Evolutionary conservation across 2,329 filamentous ascomycete genomes (phyloP).

Genomic region (Dendrostoma leiphaemia): DNA sequence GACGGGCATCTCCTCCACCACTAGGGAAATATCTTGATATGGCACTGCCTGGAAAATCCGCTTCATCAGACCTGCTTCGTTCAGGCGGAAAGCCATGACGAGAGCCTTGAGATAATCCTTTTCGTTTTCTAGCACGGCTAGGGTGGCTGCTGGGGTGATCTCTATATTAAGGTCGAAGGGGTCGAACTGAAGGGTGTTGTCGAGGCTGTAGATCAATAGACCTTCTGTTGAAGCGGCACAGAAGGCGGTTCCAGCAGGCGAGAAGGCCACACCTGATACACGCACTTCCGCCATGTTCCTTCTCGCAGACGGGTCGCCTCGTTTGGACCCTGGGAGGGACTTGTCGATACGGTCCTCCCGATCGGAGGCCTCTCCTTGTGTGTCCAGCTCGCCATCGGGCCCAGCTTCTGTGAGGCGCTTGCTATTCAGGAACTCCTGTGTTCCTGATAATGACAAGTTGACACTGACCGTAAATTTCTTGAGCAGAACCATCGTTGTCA

Average conservation of each 20-base stretch:
- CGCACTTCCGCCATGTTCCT: constrained; percentile 78
- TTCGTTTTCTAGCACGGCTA: constrained; percentile 64
- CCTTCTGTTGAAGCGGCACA: constrained; percentile 95
- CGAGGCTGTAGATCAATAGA: constrained; percentile 87
- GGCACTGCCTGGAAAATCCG: constrained; percentile 85
- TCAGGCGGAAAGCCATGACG: constrained; percentile 95
- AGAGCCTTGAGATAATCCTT: constrained; percentile 87
- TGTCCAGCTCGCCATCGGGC: constrained; percentile 79
- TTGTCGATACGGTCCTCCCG: constrained; percentile 79
- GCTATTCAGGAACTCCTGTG: constrained; percentile 95
- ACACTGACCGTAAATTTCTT: constrained; percentile 96
- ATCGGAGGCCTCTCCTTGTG: constrained; percentile 84
- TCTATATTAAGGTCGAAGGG: constrained; percentile 94
- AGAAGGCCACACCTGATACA: constrained; percentile 81
- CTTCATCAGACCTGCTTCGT: constrained; percentile 77
- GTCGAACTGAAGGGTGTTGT: constrained; percentile 82
- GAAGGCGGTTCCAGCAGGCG: constrained; percentile 84
- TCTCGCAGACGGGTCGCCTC: constrained; percentile 79
- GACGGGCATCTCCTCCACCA: constrained; percentile 74
- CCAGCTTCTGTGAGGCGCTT: constrained; percentile 88
- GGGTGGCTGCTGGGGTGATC: constrained; percentile 83
- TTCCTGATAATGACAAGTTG: constrained; percentile 93
- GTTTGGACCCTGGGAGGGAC: constrained; percentile 79
- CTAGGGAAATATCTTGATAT: constrained; percentile 68
- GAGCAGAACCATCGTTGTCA: constrained; percentile 82